These are phyloP conservation scores for Asterophora parasitica DNA, from an alignment of 768 basidiomycete genomes.

Conservation along the genomic window DNA sequence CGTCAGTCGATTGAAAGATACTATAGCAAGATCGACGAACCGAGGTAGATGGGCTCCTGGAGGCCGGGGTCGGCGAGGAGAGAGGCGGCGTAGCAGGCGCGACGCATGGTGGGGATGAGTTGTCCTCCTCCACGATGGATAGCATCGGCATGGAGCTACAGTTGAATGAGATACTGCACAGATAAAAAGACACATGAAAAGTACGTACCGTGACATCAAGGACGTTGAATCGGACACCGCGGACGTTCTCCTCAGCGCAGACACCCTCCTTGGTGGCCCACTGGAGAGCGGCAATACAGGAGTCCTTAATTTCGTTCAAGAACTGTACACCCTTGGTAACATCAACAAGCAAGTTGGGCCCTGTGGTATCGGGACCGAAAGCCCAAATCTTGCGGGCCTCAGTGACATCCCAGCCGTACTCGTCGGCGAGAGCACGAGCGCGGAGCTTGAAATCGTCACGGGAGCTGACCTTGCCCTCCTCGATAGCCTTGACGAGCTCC, in stretches of 20 bases:
- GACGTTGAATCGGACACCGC: slow-evolving; percentile 93
- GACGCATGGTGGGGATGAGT: slow-evolving; percentile 94
- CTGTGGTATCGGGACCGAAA: too few relatives aligned
- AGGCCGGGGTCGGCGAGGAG: slow-evolving; percentile 86
- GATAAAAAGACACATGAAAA: neutral
- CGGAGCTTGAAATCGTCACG: slow-evolving; percentile 98
- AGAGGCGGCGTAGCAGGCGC: slow-evolving; percentile 94
- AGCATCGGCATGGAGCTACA: slow-evolving; percentile 92
- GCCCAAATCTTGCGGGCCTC: slow-evolving; percentile 99
- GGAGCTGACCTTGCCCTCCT: slow-evolving; percentile 73
- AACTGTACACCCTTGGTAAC: slow-evolving; percentile 99
- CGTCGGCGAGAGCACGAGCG: slow-evolving; percentile 92
- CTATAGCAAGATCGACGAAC: slow-evolving; percentile 32
- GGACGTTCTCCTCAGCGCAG: slow-evolving; percentile 97
- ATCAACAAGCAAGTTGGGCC: slow-evolving; percentile 94
- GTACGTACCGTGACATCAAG: slow-evolving; percentile 82
- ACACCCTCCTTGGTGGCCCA: too few relatives aligned
- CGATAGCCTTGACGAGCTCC: slow-evolving; percentile 90
- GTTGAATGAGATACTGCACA: neutral
- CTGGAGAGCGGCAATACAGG: too few relatives aligned
- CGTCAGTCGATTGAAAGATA: slow-evolving; percentile 3
- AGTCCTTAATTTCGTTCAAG: slow-evolving; percentile 99
- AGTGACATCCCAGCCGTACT: slow-evolving; percentile 96
- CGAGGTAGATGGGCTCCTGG: slow-evolving; percentile 95
- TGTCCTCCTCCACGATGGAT: slow-evolving; percentile 99